Evolutionary conservation across 495 filamentous ascomycete species (phyloP).

Genomic region (Aspergillus asperescens): DNA sequence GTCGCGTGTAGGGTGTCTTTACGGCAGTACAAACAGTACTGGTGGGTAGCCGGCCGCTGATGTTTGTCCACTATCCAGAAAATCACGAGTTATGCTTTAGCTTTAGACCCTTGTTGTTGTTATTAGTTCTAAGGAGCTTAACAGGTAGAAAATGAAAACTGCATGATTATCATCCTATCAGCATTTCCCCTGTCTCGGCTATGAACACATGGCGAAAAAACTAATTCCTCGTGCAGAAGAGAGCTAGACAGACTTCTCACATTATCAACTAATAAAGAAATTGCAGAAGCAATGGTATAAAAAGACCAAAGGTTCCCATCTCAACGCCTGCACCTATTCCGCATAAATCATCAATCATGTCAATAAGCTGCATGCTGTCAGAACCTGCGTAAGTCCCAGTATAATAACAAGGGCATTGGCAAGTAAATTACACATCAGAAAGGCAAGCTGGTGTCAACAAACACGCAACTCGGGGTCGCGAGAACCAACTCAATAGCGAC

Average conservation of each 20-base stretch:
- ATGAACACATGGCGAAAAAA: background rate
- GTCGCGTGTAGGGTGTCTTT: background rate
- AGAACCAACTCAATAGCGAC: background rate
- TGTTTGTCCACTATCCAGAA: background rate
- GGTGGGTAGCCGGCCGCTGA: background rate
- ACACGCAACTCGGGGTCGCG: background rate
- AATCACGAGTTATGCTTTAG: conserved; percentile 5
- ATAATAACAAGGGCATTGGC: background rate
- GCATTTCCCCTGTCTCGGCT: background rate
- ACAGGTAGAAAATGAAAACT: conserved; percentile 1
- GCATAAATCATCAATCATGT: background rate
- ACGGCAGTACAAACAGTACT: background rate
- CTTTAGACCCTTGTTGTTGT: conserved; percentile 2
- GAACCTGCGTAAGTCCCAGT: background rate
- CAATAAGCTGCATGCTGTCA: background rate
- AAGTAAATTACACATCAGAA: background rate
- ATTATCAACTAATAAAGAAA: too few species aligned
- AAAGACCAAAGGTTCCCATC: too few species aligned
- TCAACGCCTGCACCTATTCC: background rate
- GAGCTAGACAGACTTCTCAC: too few species aligned
- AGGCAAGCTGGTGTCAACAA: background rate
- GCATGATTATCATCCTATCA: background rate
- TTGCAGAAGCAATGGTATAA: too few species aligned
- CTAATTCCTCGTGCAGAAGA: too few species aligned
- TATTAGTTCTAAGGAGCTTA: background rate